These are phyloP conservation scores for Monosporozyma unispora DNA, from an alignment of 805 yeast genomes.

Conservation along the genomic window DNA sequence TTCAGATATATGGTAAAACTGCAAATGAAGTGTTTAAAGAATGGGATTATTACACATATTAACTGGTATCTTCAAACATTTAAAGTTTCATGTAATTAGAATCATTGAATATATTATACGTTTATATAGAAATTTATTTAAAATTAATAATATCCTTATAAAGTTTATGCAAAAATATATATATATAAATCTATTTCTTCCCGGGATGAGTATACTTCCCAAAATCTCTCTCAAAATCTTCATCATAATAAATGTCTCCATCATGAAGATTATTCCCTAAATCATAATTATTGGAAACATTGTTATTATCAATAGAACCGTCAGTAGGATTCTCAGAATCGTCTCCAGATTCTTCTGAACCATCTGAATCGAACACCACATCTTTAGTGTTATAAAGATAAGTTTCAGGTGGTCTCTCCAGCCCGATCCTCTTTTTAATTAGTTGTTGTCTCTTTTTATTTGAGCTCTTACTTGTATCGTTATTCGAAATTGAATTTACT, in stretches of 20 bases:
- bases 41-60: constrained; percentile 19
- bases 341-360: constrained; percentile 5
- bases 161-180: no score
- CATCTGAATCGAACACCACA: constrained; percentile 33
- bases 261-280: not conserved
- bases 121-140: not conserved
- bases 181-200: not conserved
- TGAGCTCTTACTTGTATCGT: constrained; percentile 8
- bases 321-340: not conserved
- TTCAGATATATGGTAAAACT: constrained; percentile 15
- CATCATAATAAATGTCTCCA: not conserved
- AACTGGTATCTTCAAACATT: not conserved
- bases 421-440: constrained; percentile 21
- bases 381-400: constrained; percentile 37
- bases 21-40: constrained; percentile 23
- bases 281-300: not conserved
- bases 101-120: not conserved
- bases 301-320: not conserved
- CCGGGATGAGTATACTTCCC: not conserved
- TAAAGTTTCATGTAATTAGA: not conserved
- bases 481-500: constrained; percentile 26
- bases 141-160: not conserved
- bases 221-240: constrained; percentile 1
- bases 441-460: constrained; percentile 13
- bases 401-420: constrained; percentile 29